Evolutionary conservation across 768 basidiomycete genomes (phyloP).

Genomic region (Cystofilobasidium capitatum): DNA sequence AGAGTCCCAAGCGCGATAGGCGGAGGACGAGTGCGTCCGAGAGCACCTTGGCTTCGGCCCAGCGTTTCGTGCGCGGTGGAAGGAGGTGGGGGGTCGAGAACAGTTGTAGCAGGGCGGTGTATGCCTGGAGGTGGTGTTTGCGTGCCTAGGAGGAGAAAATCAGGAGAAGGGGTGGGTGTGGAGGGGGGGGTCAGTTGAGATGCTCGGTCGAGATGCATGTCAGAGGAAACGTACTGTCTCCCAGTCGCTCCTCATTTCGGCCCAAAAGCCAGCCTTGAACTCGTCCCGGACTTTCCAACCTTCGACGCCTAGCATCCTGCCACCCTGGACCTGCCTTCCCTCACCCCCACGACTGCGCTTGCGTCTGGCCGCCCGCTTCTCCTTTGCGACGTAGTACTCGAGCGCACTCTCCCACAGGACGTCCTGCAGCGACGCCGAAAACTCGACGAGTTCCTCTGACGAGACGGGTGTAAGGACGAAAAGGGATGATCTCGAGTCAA

Average conservation of each 20-base stretch:
- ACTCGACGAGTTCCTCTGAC: slow-evolving; percentile 73
- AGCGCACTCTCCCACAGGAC: slow-evolving; percentile 79
- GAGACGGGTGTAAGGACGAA: slow-evolving; percentile 93
- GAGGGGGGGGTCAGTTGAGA: slow-evolving; percentile 58
- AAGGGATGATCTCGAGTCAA: slow-evolving; percentile 82
- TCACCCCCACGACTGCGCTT: slow-evolving; percentile 1
- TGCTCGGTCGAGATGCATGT: no score
- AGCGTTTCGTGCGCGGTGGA: slow-evolving; percentile 86
- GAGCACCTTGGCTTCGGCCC: slow-evolving; percentile 96
- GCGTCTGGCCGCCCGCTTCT: slow-evolving; percentile 56
- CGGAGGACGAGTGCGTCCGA: slow-evolving; percentile 89
- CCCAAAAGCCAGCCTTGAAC: slow-evolving; percentile 94
- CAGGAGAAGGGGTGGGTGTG: slow-evolving; percentile 85
- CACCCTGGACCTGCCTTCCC: slow-evolving; percentile 31
- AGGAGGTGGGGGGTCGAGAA: slow-evolving; percentile 77
- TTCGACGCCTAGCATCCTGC: slow-evolving; percentile 62
- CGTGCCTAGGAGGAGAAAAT: slow-evolving; percentile 52
- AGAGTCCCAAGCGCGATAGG: slow-evolving; percentile 81
- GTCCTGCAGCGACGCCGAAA: slow-evolving; percentile 76
- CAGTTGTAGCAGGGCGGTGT: slow-evolving; percentile 61
- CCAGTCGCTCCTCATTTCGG: slow-evolving; percentile 85
- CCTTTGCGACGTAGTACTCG: slow-evolving; percentile 67
- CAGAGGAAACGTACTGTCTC: slow-evolving; percentile 62
- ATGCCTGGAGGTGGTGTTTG: background rate
- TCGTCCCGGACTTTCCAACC: slow-evolving; percentile 97